Evolutionary conservation across 2,329 filamentous ascomycete genomes (phyloP).

Genomic region (Rhinocladiella mackenziei): DNA sequence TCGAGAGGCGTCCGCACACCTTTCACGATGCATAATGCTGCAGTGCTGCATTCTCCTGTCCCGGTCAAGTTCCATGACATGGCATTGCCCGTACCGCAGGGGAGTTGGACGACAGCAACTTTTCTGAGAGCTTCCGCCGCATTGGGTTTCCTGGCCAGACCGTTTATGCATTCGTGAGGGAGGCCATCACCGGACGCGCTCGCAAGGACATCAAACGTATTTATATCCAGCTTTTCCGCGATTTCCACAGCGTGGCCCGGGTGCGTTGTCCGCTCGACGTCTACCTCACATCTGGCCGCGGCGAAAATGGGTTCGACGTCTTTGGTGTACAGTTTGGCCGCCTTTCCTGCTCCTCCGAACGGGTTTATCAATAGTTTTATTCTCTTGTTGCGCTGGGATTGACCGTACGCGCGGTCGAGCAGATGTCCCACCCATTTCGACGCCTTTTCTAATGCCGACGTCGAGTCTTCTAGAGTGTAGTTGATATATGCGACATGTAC

Average conservation of each 20-base stretch:
- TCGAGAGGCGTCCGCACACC: conserved; percentile 80
- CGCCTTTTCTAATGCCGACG: conserved; percentile 43
- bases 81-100: conserved; percentile 90
- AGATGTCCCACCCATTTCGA: conserved; percentile 60
- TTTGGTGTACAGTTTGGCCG: conserved; percentile 66
- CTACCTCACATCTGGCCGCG: conserved; percentile 72
- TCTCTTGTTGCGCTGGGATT: conserved; percentile 65
- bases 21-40: conserved; percentile 81
- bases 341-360: conserved; percentile 76
- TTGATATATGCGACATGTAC: conserved; percentile 60
- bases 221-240: conserved; percentile 68
- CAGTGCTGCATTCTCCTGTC: conserved; percentile 67
- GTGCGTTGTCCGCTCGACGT: conserved; percentile 67
- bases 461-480: conserved; percentile 56
- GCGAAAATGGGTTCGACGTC: conserved; percentile 78
- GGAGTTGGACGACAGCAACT: conserved; percentile 79
- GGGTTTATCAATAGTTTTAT: conserved; percentile 90
- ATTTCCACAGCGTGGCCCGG: conserved; percentile 76
- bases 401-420: conserved; percentile 66
- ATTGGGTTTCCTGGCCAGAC: conserved; percentile 71
- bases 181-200: conserved; percentile 91
- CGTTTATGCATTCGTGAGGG: conserved; percentile 92
- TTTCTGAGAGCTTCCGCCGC: conserved; percentile 69
- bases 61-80: conserved; percentile 88
- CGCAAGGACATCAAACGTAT: conserved; percentile 77